Base-by-base conservation (phyloP, 345 rosid species). In the Leavenworthia alabamica region DNA sequence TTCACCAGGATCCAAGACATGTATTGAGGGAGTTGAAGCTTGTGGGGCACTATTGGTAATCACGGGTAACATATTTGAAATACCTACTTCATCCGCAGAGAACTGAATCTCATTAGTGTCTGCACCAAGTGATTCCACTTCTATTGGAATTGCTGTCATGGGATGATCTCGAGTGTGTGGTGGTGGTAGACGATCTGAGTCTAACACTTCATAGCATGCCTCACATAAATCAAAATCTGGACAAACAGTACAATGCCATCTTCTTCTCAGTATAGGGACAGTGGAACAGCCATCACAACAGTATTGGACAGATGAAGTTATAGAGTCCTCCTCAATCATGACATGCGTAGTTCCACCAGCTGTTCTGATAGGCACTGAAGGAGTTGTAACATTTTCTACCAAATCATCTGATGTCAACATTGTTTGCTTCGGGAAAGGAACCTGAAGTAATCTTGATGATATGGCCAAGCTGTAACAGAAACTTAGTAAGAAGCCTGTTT, bases 221-320 rank as follows among this genome's bases (percentile, higher is more conserved):
- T 89, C 99, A 62, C 99, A 93, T 33, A 93, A 75, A 75, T 93
- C 99, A 79, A 93, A 93, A 81, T 93, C 99, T 33, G 97, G 92
- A 74, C 99, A 93, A 47, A 89, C 61, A 22, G 99, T 93, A 72
- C 99, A 93, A 73, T 93, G 99, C 99, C 99, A 93, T 77, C 99
- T 87, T 62, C 89, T 78, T 76, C 97, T 77, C 40, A 85, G 80
- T 77, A 93, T 93, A 36, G 99, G 99, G 45, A 89, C 99, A 2
- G 96, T 93, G 71, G 97, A 81, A 79, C 99, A 93, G 64, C 97
- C 96, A 70, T 93, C 99, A 79, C 99, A 93, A 73, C 96, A 85
- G 73, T 89, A 93, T 56, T 93, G 99, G 53, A 93, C 99, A 60
- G 99, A 87, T 55, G 99, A 89, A 23, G 97, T 79, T 60, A 83